phyloP scores from a whole-genome alignment of 257 asterid genomes.

The Scutellaria minor region DNA sequence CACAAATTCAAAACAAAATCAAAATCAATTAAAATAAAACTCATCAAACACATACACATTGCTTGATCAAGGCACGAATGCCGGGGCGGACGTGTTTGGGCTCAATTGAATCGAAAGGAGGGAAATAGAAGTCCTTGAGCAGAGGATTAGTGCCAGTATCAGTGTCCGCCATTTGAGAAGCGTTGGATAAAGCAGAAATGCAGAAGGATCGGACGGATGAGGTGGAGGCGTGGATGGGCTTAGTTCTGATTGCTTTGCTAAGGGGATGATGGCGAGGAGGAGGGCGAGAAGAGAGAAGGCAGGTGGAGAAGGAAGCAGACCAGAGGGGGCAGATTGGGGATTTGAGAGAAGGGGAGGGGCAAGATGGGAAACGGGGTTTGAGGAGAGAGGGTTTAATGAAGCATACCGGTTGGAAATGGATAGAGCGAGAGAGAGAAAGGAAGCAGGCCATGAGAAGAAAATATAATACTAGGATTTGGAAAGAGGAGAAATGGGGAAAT shows the following conservation, averaged over 20 bases:
- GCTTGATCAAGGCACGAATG: constrained; percentile 72
- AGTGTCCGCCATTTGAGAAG: constrained; percentile 38
- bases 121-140: constrained; percentile 76
- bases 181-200: constrained; percentile 39
- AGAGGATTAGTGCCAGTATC: constrained; percentile 59
- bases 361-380: constrained; percentile 38
- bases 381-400: constrained; percentile 40
- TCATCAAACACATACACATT: constrained; percentile 52
- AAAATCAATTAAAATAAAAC: constrained; percentile 1
- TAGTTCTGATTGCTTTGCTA: constrained; percentile 31
- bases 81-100: constrained; percentile 94
- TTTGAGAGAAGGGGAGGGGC: constrained; percentile 45
- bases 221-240: constrained; percentile 23
- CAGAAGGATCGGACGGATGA: constrained; percentile 52
- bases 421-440: constrained; percentile 47
- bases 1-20: constrained; percentile 20
- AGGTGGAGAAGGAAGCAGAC: constrained; percentile 70
- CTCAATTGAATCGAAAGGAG: constrained; percentile 79
- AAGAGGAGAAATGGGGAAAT: constrained; percentile 18
- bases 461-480: constrained; percentile 20
- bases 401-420: constrained; percentile 62
- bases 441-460: constrained; percentile 55
- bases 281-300: constrained; percentile 60
- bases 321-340: constrained; percentile 76
- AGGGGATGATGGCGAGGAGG: constrained; percentile 31